Base-by-base conservation (phyloP, 75 land plant species). In the Pinus tabuliformis region DNA sequence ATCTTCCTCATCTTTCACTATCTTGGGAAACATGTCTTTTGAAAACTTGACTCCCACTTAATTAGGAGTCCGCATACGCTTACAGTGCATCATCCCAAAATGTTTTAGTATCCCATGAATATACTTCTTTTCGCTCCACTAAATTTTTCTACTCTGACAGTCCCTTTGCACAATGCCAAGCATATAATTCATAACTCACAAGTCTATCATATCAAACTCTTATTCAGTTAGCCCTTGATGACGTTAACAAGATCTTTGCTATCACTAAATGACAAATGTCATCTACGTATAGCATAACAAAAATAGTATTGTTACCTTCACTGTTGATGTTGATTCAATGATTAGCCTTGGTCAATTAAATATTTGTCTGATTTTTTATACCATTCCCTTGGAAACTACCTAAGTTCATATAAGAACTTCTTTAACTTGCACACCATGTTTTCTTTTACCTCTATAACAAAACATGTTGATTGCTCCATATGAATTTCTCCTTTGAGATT, bases 141-240 rank as follows among this genome's bases (percentile, higher is more conserved):
- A 26, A 33, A 4, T 5, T 28, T 33, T 15, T 20, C 17, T 65
- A 65, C 33, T 78, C 3, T 4, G 6, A n/a, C 0, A 16, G 33
- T 78, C 60, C 5, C 76, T 56, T 30, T 42, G 26, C 16, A 5
- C 36, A 6, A 71, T 71, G 0, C 61, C 60, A 49, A 71, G 75
- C 17, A 58, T 65, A 26, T 54, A 62, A 64, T 77, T 24, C 15
- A 26, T 21, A 63, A 66, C 49, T 42, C 62, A 76, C 17, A 78
- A 56, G 56, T 78, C 75, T 75, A 9, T 63, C 78, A 76, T 63
- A 16, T 76, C 71, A 49, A 76, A 76, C 3, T 28, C 26, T 62
- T 21, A 26, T 14, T 33, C 2, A 76, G 22, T 13, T 60, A 2
- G 42, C 56, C 30, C 54, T 21, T 76, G 11, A 4, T 13, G 15